Base-by-base conservation (phyloP, 2,329 filamentous ascomycete genomes). In the Botrytis squamosa region DNA sequence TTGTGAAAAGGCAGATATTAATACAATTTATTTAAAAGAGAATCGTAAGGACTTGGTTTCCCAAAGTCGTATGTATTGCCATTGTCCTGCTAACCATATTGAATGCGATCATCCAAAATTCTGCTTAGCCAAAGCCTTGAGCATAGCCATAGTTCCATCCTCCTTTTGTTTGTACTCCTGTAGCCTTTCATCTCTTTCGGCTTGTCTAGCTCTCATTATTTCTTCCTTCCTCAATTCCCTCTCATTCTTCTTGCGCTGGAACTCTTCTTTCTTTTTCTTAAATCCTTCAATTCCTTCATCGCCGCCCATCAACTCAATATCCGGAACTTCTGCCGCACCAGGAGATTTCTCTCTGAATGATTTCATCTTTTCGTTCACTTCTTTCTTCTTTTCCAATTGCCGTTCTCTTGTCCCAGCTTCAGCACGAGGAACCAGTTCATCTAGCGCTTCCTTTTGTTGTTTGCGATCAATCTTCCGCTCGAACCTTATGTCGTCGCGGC, bases 351-450 rank as follows among this genome's bases (percentile, higher is more conserved):
- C 86, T 74, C 89, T 84, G 80, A 97, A 97, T 18, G 88, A 87
- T 40, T 90, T 88, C 85, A 97, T 91, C 77, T 91, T 89, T 10
- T 91, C 90, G 44, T 92, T 92, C 8, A 88, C 85, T 75, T 92
- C 92, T 49, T 87, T 88, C 76, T 91, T 91, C 87, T 98, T 98
- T 84, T 99, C 95, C 1, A 98, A 86, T 79, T 90, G 89, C 18
- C 95, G 90, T 83, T 97, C 95, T 64, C 91, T 90, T 1, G 92
- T 93, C 0, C 95, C 94, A 0, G 94, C 85, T 75, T 96, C 94
- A 0, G 95, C 93, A 18, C 93, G 92, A 0, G 95, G 95, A 0
- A 87, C 89, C 0, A 98, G 84, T 76, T 98, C 95, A 22, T 98
- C 93, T 0, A 96, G 86, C 0, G 88, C 88, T 72, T 92, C 91